Conservation (phyloP, 805 yeast species). For the Geotrichum ghanense region DNA sequence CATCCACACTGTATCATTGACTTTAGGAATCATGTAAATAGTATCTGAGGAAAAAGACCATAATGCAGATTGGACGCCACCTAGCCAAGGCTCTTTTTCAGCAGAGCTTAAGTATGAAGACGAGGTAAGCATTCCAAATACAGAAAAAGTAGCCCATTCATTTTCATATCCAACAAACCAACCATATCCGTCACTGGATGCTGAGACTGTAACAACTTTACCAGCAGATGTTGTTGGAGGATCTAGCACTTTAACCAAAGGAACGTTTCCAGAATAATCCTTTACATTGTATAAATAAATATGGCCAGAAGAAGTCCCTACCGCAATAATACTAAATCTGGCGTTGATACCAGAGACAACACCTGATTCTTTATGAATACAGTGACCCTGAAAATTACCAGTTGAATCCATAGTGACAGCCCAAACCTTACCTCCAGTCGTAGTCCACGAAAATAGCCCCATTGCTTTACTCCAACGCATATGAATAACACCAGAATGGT, state of each 20-base stretch:
- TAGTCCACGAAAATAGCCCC: constrained; percentile 22
- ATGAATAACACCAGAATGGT: constrained; percentile 8
- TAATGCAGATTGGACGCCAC: constrained; percentile 19
- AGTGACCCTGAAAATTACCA: constrained; percentile 5
- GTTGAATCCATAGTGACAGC: constrained; percentile 11
- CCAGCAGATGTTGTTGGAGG: constrained; percentile 20
- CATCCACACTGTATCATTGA: constrained; percentile 12
- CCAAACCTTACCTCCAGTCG: constrained; percentile 18
- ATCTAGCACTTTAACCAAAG: constrained; percentile 23
- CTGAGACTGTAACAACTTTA: constrained; percentile 18
- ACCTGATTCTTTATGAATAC: constrained; percentile 6
- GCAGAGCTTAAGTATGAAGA: constrained; percentile 26
- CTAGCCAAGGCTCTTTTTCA: constrained; percentile 17
- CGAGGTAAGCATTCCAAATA: constrained; percentile 35
- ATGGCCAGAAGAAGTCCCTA: constrained; percentile 29
- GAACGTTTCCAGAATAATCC: constrained; percentile 24
- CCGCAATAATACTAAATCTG: constrained; percentile 30
- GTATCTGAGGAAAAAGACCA: constrained; percentile 30
- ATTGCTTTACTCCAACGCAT: constrained; percentile 21
- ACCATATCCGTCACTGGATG: constrained; percentile 30
- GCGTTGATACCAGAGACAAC: constrained; percentile 27
- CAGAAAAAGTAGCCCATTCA: constrained; percentile 41
- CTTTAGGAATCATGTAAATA: constrained; percentile 23
- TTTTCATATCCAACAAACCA: constrained; percentile 23
- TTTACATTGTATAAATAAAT: constrained; percentile 29